Base-by-base conservation (phyloP, 345 rosid species). In the Schrenkiella parvula region DNA sequence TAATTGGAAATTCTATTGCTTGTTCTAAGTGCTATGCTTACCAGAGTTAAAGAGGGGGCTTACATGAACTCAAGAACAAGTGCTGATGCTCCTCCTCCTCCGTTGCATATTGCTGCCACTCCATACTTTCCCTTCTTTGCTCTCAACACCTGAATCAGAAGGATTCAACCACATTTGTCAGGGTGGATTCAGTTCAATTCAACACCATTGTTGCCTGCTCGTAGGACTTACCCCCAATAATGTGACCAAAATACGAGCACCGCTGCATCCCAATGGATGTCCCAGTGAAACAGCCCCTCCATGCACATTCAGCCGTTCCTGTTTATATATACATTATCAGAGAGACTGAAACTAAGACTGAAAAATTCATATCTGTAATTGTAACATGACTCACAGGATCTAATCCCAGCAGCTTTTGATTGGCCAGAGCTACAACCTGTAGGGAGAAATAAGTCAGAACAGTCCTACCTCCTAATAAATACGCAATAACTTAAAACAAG, bases 1-100 rank as follows among this genome's bases (percentile, higher is more conserved):
- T 29, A 14, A 3, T 15, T 41, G 69, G 29, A 47, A 32, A 22
- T 42, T 12, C 43, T 32, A 17, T 21, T 21, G 14, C 14, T 42
- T 66, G 3, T 38, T 47, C 69, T 66, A 42, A 53, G 32, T 41
- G 48, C 29, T 75, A 61, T 18, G 22, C 56, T 79, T 72, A 54
- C 73, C 78, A 70, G 64, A 79, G 78, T 29, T 23, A 51, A 58
- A 66, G 66, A 66, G 37, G 78, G 58, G 75, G 67, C 88, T 87
- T 88, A 91, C 85, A 91, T 80, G 83, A 84, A 82, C 85, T 95
- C 95, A 35, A 91, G 72, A 61, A 89, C 97, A 53, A 95, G 79
- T 4, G 97, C 89, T 15, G 97, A 95, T 75, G 96, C 99, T 41
- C 93, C 95, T 14, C 99, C 99, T 35, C 95, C 97, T n/a, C 99